A percentile compares a stretch with the other conserved stretches of the same genome.
phyloP scores from a whole-genome alignment of 768 basidiomycete genomes.

The Lentinula boryana region DNA sequence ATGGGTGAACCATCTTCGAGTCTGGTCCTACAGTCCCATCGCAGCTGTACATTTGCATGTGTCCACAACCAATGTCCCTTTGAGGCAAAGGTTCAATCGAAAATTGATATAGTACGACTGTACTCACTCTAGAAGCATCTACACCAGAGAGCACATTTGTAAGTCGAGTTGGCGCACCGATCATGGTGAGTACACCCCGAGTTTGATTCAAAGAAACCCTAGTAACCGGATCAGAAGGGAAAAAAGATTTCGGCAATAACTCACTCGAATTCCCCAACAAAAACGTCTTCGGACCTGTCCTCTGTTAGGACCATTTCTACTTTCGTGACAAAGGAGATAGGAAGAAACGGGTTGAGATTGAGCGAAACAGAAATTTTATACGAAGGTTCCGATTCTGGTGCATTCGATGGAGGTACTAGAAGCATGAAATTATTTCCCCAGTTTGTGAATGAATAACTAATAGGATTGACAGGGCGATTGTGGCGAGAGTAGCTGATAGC shows the following conservation, averaged over 20 bases:
- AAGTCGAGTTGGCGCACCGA: conserved; percentile 31
- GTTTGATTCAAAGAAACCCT: conserved; percentile 37
- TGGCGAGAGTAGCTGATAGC: conserved; percentile 3
- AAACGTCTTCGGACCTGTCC: conserved; percentile 22
- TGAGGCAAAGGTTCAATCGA: neutral
- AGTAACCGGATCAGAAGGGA: neutral
- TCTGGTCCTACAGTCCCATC: conserved; percentile 40
- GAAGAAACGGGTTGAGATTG: conserved; percentile 40
- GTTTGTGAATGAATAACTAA: conserved; percentile 32
- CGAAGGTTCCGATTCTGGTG: conserved; percentile 22
- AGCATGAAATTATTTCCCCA: conserved; percentile 28
- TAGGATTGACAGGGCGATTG: conserved; percentile 24
- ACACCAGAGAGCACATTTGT: conserved; percentile 30
- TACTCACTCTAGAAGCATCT: conserved; percentile 24
- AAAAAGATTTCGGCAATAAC: conserved; percentile 6
- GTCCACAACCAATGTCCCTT: conserved; percentile 38
- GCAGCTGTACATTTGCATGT: conserved; percentile 26
- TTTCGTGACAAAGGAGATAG: conserved; percentile 36
- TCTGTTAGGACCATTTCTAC: conserved; percentile 22
- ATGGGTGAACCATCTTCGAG: conserved; percentile 42
- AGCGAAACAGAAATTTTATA: conserved; percentile 37
- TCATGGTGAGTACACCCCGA: conserved; percentile 35
- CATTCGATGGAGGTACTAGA: conserved; percentile 26
- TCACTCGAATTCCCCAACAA: conserved; percentile 34
- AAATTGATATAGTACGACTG: neutral